phyloP scores from a whole-genome alignment of 2,329 filamentous ascomycete genomes.

The Calonectria henricotiae region DNA sequence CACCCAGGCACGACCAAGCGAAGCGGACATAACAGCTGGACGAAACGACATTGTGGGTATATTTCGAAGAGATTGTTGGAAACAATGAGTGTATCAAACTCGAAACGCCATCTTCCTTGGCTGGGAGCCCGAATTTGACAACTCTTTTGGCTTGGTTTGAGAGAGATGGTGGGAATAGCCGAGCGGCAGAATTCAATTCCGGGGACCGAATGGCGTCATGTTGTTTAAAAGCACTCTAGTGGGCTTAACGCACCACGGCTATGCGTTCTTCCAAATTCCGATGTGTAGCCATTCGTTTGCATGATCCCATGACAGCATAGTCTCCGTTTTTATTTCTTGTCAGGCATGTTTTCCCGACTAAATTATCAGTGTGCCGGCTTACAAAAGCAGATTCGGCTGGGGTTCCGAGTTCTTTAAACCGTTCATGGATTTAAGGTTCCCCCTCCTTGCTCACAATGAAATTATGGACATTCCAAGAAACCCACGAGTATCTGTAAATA shows the following conservation, averaged over 20 bases:
- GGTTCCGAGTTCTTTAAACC: too few relatives aligned
- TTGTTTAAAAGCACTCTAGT: not conserved
- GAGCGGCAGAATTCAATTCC: slow-evolving; percentile 20
- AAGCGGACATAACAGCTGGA: slow-evolving; percentile 36
- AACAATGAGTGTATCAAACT: not conserved
- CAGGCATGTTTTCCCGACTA: too few relatives aligned
- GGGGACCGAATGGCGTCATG: not conserved
- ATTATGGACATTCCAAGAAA: too few relatives aligned
- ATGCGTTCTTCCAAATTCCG: not conserved
- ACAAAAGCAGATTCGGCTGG: too few relatives aligned
- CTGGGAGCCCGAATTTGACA: not conserved
- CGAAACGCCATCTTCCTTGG: not conserved
- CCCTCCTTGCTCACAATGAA: too few relatives aligned
- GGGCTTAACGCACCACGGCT: not conserved
- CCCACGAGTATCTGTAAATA: too few relatives aligned
- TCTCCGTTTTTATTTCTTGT: too few relatives aligned
- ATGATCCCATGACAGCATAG: too few relatives aligned
- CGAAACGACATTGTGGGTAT: slow-evolving; percentile 17
- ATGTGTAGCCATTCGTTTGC: too few relatives aligned
- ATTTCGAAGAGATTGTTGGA: too few relatives aligned
- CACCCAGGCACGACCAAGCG: slow-evolving; percentile 40
- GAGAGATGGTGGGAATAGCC: not conserved
- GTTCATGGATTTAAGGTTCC: too few relatives aligned
- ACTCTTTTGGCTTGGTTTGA: not conserved
- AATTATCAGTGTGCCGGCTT: too few relatives aligned